Percentiles rank a stretch among this genome's conserved stretches.
Evolutionary conservation across 2,329 filamentous ascomycete genomes (phyloP).

Genomic region (Fonsecaea monophora): DNA sequence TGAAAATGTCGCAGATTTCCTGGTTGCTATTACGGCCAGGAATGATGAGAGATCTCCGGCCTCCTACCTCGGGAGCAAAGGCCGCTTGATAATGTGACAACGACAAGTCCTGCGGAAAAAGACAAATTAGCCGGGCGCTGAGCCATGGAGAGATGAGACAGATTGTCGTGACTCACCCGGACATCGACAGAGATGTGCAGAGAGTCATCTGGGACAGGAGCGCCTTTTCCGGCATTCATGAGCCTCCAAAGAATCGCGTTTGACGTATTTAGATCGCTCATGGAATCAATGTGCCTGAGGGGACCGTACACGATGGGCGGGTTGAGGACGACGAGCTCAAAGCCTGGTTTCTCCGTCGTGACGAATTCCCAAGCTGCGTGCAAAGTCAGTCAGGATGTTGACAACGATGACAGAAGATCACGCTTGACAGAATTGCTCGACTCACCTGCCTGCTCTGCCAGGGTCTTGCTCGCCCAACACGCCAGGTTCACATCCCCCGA

Average conservation of each 20-base stretch:
- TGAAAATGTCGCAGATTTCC: constrained; percentile 26
- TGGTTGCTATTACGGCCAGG: constrained; percentile 22
- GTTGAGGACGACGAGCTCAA: constrained; percentile 67
- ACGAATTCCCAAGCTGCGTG: constrained; percentile 69
- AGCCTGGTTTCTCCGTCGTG: constrained; percentile 61
- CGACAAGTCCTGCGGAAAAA: constrained; percentile 20
- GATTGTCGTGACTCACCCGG: constrained; percentile 12
- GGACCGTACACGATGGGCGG: constrained; percentile 70
- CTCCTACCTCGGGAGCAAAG: constrained; percentile 20
- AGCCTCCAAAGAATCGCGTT: constrained; percentile 14
- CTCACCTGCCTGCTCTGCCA: constrained; percentile 62
- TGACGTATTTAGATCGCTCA: constrained; percentile 66
- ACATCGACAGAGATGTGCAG: constrained; percentile 29
- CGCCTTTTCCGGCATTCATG: constrained; percentile 38
- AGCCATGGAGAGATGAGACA: background rate
- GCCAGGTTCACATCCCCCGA: constrained; percentile 45
- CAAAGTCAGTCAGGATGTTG: background rate
- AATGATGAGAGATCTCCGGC: constrained; percentile 22
- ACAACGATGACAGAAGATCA: background rate
- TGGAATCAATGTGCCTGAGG: constrained; percentile 65
- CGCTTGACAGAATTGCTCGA: constrained; percentile 24
- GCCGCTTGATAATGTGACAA: constrained; percentile 25
- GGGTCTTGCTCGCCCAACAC: constrained; percentile 63
- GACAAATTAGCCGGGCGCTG: background rate
- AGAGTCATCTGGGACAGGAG: constrained; percentile 5